Conservation (phyloP, 345 rosid genomes). For the Populus ilicifolia region DNA sequence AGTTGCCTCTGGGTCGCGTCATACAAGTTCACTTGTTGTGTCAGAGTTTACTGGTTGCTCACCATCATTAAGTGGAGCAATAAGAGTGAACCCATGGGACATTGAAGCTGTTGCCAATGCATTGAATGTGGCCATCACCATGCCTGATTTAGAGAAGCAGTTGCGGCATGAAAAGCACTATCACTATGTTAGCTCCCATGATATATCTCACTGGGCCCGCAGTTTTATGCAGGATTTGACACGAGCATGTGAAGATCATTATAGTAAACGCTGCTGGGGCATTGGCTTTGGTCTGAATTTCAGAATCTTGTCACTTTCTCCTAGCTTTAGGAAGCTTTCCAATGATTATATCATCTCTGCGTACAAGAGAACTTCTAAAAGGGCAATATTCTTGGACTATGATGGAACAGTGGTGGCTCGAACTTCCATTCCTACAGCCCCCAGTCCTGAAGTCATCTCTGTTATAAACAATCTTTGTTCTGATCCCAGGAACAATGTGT, state of each 20-base stretch:
- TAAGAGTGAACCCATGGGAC: constrained; percentile 49
- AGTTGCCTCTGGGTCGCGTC: constrained; percentile 16
- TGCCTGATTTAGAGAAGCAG: constrained; percentile 32
- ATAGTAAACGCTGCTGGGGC: constrained; percentile 37
- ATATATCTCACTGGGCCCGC: constrained; percentile 38
- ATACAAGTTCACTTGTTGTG: constrained; percentile 38
- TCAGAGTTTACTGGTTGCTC: constrained; percentile 49
- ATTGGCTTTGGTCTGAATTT: constrained; percentile 41
- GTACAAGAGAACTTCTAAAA: constrained; percentile 29
- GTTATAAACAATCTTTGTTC: constrained; percentile 33
- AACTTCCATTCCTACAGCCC: constrained; percentile 27
- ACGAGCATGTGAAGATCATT: constrained; percentile 37
- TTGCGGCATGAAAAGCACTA: constrained; percentile 48
- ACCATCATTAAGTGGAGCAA: constrained; percentile 47
- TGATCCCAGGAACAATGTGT: constrained; percentile 37
- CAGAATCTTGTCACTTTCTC: constrained; percentile 37
- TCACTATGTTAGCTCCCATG: constrained; percentile 36
- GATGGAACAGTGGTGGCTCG: constrained; percentile 45
- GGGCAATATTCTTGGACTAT: constrained; percentile 48
- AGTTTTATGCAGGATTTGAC: constrained; percentile 44
- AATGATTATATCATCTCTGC: constrained; percentile 31
- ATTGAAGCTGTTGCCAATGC: constrained; percentile 43
- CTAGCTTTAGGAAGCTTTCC: constrained; percentile 40
- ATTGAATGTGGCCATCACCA: constrained; percentile 22
- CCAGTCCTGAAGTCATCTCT: constrained; percentile 25